Base-by-base conservation (phyloP, 2,329 filamentous ascomycete species). In the Exophiala spinifera region DNA sequence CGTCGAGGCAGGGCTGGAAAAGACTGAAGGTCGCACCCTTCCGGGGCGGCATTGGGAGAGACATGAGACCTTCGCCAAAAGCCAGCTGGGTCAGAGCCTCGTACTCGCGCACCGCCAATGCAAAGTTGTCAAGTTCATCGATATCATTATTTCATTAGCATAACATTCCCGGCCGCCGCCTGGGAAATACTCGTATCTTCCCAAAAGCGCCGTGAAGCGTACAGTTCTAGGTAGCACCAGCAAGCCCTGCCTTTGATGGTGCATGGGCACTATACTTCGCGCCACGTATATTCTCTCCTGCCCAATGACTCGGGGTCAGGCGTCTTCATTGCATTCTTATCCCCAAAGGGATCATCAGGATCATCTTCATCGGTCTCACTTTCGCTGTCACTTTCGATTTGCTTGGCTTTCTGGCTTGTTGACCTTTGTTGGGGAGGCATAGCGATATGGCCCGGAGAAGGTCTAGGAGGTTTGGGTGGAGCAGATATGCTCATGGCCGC, bases 311-410 rank as follows among this genome's bases (percentile, higher is more conserved):
- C 57, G 14, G 59, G 61, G 28, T 64, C 62, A n/a, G 79, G 79
- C 3, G 79, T 82, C 46, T 76, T 76, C 21, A 89, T 79, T 3
- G 84, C 88, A 67, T 95, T 91, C 39, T 81, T 82, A 68, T 96
- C 90, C 3, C 88, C 89, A 69, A 96, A 96, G 0, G 91, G 91
- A 66, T 95, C 81, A 65, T 95, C 83, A 59, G 94, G 81, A n/a
- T 88, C 85, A 6, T 88, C 85, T 2, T 81, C 75, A n/a, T 79
- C 75, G 2, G 74, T 73, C 28, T 79, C 78, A 2, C 72, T 67
- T 56, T 83, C 79, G 45, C 78, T 79, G 11, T 84, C 81, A 14
- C 78, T 79, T n/a, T 80, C 76, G 28, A 76, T 72, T 43, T 61
- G 68, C 57, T 73, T 70, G 3, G 53, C 17, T 49, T 33, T 55